Evolutionary conservation across 768 basidiomycete genomes (phyloP), one percentile per base, ranked within the genome.

Genomic region (Holtermannia corniformis): DNA sequence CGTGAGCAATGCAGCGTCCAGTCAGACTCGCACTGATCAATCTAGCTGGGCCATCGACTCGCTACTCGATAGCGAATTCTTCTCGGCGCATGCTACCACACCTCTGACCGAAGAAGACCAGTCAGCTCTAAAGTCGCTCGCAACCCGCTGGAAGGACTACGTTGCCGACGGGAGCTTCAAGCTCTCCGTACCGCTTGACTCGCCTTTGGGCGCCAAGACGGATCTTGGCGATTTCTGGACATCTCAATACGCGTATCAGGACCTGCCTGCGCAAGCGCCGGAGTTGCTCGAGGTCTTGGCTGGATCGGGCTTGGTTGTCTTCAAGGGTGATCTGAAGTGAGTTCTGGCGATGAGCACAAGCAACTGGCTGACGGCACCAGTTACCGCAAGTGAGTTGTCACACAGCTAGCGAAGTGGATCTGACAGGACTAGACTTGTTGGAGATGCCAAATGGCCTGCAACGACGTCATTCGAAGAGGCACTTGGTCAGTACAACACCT

Each of bases 371-470:
- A 47, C 27, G 32, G 47, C 51, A 52, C 16, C 37, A 86, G 85
- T 64, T 91, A 87, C 70, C 81, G 89, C 68, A 92, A 90, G 88
- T 90, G 61, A 44, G 85, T 65, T n/a, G 21, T 41, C 28, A 7
- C 21, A 49, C 47, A 25, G 55, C 22, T 10, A 26, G 13, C 20
- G 44, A 42, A 2, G 16, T 46, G 53, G 49, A 47, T 48, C 57
- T 51, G 57, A 44, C 41, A 5, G 25, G 37, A 32, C n/a, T 64
- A 96, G 88, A 65, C 78, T 97, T 27, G 84, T 88, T 0, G 87
- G 87, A 3, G 93, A 99, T 67, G 77, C 91, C 24, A 76, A 77
- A 62, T 99, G 93, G 93, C 86, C 87, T 0, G 78, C 82, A 1
- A 82, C 81, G 49, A 88, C 87, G 1, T 73, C 85, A 0, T 89